Conservation (phyloP, 1,139 yeast species). For the Hemisphaericaspora subhashii region DNA sequence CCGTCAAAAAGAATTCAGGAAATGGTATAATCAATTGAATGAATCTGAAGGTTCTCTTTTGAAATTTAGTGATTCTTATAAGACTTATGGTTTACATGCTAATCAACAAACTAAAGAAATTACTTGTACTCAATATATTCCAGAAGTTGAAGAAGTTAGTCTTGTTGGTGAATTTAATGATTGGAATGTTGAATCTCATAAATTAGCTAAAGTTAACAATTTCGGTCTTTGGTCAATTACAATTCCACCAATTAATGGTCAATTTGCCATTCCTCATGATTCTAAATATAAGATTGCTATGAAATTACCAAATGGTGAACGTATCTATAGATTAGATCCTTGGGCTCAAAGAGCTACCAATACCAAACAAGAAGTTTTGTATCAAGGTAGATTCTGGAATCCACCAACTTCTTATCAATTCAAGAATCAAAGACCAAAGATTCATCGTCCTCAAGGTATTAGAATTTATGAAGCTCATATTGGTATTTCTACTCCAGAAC, state of each 20-base stretch:
- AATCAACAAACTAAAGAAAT: slow-evolving; percentile 52
- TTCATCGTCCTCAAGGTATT: slow-evolving; percentile 49
- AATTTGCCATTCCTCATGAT: slow-evolving; percentile 75
- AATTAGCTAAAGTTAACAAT: slow-evolving; percentile 51
- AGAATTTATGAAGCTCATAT: slow-evolving; percentile 95
- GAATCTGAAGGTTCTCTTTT: slow-evolving; percentile 47
- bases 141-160: slow-evolving; percentile 73
- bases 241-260: slow-evolving; percentile 55
- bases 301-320: slow-evolving; percentile 64
- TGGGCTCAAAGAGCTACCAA: slow-evolving; percentile 87
- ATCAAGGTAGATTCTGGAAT: slow-evolving; percentile 93
- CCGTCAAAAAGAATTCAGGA: slow-evolving; percentile 52
- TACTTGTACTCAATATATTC: slow-evolving; percentile 80
- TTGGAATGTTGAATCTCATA: slow-evolving; percentile 68
- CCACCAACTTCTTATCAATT: slow-evolving; percentile 50
- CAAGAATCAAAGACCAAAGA: slow-evolving; percentile 60
- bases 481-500: slow-evolving; percentile 91
- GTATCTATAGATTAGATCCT: slow-evolving; percentile 81
- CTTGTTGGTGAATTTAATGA: slow-evolving; percentile 87
- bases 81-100: slow-evolving; percentile 75
- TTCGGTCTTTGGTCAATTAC: slow-evolving; percentile 70
- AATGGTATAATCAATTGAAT: slow-evolving; percentile 46
- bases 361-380: slow-evolving; percentile 44
- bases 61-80: slow-evolving; percentile 60
- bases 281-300: slow-evolving; percentile 75